Base-by-base conservation (phyloP, 208 protist genomes). In the Crithidia sp. region DNA sequence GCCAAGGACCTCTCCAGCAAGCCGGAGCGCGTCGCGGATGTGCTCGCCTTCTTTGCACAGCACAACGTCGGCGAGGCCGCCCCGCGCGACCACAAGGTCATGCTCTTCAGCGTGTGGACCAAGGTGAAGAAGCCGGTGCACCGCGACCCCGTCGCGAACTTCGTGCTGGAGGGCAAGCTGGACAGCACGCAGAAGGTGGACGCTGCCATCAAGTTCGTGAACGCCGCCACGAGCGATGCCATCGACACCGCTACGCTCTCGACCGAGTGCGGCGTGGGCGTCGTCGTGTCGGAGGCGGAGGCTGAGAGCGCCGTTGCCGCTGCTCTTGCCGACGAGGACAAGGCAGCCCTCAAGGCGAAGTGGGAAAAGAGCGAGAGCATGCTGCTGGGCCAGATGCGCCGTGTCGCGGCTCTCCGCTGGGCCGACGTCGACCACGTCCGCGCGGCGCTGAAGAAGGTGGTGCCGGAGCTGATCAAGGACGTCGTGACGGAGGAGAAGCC, bases 311-410 rank as follows among this genome's bases (percentile, higher is more conserved):
- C 85, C 50, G 90, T 96, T n/a, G 73, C 74, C 10, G 74, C 66
- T 37, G 92, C 83, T 9, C 85, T 96, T 39, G 66, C 61, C 28
- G 56, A 43, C 4, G 88, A 93, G 66, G 87, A 95, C 67, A 73
- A 66, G 36, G 66, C 65, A 55, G 45, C 70, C 16, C 84, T 96
- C 44, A 91, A 89, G 72, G 72, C 72, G 13, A 78, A 80, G 63
- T 96, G 89, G 89, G 70, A 87, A 43, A 96, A 96, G 76, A 95
- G 88, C 79, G 83, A 85, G 17, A 94, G 89, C 76, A 88, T 91
- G 82, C 57, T 96, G 74, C 80, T 96, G 1, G 92, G 92, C 44
- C 88, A 90, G 76, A 91, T 96, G 87, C 86, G 84, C 62, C 88
- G 83, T 41, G 79, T 89, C 10, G 70, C 75, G 7, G 87, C 74